Conservation (phyloP, 2,329 filamentous ascomycete species). For the Grosmannia clavigera region DNA sequence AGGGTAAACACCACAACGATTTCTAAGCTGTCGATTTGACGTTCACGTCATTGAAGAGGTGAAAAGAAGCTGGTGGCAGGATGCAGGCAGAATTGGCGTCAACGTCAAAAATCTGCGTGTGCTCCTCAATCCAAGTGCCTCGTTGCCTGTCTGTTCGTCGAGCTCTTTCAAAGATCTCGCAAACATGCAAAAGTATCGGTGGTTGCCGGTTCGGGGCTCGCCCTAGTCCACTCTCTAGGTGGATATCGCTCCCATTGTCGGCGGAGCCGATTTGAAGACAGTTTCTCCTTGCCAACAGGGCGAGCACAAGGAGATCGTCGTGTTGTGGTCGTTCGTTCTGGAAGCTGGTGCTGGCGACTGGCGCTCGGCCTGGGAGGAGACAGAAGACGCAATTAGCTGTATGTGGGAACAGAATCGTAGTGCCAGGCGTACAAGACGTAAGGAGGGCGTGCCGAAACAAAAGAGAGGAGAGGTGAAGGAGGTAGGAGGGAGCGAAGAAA, state of each 20-base stretch:
- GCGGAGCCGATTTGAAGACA: background rate
- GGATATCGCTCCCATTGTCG: slow-evolving; percentile 3
- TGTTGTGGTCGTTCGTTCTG: background rate
- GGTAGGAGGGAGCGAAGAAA: background rate
- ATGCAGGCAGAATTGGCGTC: background rate
- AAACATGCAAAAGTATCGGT: background rate
- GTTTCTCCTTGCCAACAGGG: background rate
- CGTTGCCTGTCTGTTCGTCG: background rate
- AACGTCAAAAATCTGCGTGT: background rate
- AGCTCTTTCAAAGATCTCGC: background rate
- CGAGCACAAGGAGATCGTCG: background rate
- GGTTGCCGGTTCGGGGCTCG: background rate
- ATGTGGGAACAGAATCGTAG: background rate
- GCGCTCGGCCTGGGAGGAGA: background rate
- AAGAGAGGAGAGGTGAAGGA: background rate
- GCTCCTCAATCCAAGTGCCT: background rate
- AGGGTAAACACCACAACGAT: background rate
- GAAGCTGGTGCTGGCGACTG: background rate
- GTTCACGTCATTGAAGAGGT: background rate
- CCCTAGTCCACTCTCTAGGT: background rate
- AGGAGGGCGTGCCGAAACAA: background rate
- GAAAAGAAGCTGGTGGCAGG: background rate
- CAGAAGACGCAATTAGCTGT: background rate
- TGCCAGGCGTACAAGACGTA: background rate
- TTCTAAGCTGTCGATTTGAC: background rate